phyloP scores from a whole-genome alignment of 306 rosid species.

The Rosa rugosa region DNA sequence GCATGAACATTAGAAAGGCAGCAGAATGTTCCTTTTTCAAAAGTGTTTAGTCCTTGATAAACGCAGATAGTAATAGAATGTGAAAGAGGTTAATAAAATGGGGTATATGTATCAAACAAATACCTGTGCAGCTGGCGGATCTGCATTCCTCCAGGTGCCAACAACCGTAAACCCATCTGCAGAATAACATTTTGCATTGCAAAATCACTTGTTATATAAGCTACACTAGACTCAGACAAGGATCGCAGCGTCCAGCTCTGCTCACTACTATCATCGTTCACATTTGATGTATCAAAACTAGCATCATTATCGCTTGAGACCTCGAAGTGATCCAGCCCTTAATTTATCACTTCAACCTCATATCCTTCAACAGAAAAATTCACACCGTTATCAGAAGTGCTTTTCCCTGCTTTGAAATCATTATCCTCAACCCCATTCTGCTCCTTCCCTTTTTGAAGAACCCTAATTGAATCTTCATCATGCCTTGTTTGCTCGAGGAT shows the following conservation, averaged over 20 bases:
- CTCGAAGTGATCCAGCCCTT: slow-evolving; percentile 47
- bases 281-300: slow-evolving; percentile 55
- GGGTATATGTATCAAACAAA: not conserved
- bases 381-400: slow-evolving; percentile 14
- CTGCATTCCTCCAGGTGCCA: slow-evolving; percentile 93
- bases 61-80: not conserved
- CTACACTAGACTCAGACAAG: slow-evolving; percentile 87
- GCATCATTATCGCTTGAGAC: slow-evolving; percentile 49
- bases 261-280: slow-evolving; percentile 68
- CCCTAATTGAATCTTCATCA: too few species aligned
- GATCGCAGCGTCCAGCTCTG: slow-evolving; percentile 90
- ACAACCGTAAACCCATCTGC: slow-evolving; percentile 87
- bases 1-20: not conserved
- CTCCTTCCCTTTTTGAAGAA: too few species aligned
- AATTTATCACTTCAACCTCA: slow-evolving; percentile 26
- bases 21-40: not conserved
- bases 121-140: slow-evolving; percentile 86
- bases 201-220: slow-evolving; percentile 84
- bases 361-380: slow-evolving; percentile 32
- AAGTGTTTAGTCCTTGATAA: not conserved
- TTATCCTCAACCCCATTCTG: slow-evolving; percentile 25
- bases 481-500: slow-evolving; percentile 43
- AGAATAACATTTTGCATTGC: slow-evolving; percentile 98
- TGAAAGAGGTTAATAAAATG: not conserved
- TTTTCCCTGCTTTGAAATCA: slow-evolving; percentile 18